These are phyloP conservation scores for Crithidia bombi DNA, from an alignment of 208 protist species.

Conservation along the genomic window DNA sequence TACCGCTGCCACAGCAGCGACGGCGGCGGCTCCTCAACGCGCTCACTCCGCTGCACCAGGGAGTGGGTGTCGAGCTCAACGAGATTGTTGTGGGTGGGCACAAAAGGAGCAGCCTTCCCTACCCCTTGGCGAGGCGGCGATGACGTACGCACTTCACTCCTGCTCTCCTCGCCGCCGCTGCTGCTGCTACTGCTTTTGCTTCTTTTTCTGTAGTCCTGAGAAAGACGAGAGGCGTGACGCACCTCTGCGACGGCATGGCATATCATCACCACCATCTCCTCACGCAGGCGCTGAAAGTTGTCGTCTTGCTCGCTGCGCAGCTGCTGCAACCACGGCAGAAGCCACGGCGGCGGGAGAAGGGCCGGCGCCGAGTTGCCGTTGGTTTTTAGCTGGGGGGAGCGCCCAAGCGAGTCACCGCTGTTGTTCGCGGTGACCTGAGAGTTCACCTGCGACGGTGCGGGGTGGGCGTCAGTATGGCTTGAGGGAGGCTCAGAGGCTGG, in stretches of 20 bases:
- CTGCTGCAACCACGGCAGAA: slow-evolving; percentile 15
- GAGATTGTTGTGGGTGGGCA: neutral
- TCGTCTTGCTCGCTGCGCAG: slow-evolving; percentile 3
- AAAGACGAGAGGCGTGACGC: neutral
- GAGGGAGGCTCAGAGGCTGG: too few relatives aligned
- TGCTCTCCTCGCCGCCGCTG: too few relatives aligned
- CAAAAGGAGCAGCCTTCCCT: neutral
- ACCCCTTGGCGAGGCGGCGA: neutral
- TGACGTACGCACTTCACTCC: neutral
- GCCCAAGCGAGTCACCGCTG: too few relatives aligned
- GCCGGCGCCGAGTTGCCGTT: neutral
- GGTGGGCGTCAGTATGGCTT: too few relatives aligned
- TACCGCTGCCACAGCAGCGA: slow-evolving; percentile 21
- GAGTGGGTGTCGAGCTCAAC: neutral
- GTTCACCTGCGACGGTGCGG: too few relatives aligned
- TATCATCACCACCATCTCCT: slow-evolving; percentile 32
- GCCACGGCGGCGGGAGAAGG: slow-evolving; percentile 10
- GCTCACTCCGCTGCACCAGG: neutral
- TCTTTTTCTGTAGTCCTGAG: neutral
- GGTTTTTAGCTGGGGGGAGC: too few relatives aligned
- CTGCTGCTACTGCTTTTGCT: neutral
- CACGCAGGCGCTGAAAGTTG: slow-evolving; percentile 20
- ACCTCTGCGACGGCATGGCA: slow-evolving; percentile 17
- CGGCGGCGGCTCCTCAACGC: slow-evolving; percentile 9
- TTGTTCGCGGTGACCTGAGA: neutral